These are phyloP conservation scores for Annulohypoxylon stygium DNA, from an alignment of 495 filamentous ascomycete genomes.

Conservation along the genomic window DNA sequence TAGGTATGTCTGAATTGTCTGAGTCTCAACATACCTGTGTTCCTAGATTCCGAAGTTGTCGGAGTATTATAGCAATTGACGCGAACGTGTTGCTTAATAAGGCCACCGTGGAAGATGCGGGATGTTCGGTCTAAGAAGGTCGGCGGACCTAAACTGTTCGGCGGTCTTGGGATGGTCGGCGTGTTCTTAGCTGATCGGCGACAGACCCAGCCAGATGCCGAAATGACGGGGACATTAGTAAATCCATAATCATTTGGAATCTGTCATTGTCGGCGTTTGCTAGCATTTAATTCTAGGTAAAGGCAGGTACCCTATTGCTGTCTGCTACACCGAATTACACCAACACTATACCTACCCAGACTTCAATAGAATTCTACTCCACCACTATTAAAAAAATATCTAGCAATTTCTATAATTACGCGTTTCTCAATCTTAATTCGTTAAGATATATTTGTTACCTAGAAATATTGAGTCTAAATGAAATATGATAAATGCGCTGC, in stretches of 20 bases:
- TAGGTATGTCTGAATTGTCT: neutral
- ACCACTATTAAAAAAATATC: too few relatives aligned
- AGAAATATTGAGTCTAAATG: too few relatives aligned
- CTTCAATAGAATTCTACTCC: too few relatives aligned
- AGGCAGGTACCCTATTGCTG: neutral
- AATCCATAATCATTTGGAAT: neutral
- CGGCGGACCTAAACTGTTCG: slow-evolving; percentile 1
- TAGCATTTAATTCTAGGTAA: neutral
- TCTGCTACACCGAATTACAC: neutral
- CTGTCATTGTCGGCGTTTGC: neutral
- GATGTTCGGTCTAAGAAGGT: neutral
- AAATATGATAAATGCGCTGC: too few relatives aligned
- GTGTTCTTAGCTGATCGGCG: neutral
- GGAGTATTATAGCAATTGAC: neutral
- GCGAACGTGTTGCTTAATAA: neutral
- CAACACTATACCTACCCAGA: too few relatives aligned
- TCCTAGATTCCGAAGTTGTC: neutral
- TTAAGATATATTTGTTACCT: too few relatives aligned
- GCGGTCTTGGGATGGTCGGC: neutral
- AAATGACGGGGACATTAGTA: neutral
- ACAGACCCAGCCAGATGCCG: neutral
- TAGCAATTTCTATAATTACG: too few relatives aligned
- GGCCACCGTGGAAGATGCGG: neutral
- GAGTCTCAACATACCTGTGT: neutral
- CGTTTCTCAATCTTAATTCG: too few relatives aligned